phyloP scores from a whole-genome alignment of 176 grass and related monocot genomes.

The Aegilops bicornis region DNA sequence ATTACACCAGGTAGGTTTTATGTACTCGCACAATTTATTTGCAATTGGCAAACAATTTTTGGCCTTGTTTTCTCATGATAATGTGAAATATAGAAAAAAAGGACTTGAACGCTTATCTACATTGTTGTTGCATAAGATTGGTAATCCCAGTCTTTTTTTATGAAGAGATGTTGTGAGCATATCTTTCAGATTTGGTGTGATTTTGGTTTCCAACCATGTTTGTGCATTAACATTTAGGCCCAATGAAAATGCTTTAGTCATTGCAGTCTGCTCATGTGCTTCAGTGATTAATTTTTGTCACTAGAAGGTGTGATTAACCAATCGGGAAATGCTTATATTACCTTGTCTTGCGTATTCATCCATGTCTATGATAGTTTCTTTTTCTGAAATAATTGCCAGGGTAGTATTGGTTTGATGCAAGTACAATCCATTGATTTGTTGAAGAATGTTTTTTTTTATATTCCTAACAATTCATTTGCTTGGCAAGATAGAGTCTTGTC shows the following conservation, averaged over 20 bases:
- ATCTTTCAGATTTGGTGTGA: not conserved
- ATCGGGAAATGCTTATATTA: not conserved
- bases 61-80: not conserved
- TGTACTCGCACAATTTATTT: not conserved
- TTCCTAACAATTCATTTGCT: conserved; percentile 69
- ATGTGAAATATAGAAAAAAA: not conserved
- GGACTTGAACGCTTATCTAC: not conserved
- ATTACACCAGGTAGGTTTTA: conserved; percentile 55
- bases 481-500: conserved; percentile 74
- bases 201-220: not conserved
- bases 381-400: conserved; percentile 49
- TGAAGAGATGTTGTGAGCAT: not conserved
- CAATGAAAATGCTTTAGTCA: not conserved
- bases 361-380: conserved; percentile 20
- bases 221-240: not conserved
- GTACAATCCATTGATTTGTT: conserved; percentile 57
- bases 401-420: conserved; percentile 60
- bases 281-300: not conserved
- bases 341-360: conserved; percentile 1
- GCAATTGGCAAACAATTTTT: not conserved
- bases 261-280: not conserved
- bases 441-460: conserved; percentile 39
- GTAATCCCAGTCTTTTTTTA: not conserved
- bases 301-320: not conserved
- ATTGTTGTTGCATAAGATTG: not conserved